Percentiles rank a stretch among this genome's conserved stretches.
phyloP scores from a whole-genome alignment of 2,329 filamentous ascomycete genomes.

The Diaporthe sp. region DNA sequence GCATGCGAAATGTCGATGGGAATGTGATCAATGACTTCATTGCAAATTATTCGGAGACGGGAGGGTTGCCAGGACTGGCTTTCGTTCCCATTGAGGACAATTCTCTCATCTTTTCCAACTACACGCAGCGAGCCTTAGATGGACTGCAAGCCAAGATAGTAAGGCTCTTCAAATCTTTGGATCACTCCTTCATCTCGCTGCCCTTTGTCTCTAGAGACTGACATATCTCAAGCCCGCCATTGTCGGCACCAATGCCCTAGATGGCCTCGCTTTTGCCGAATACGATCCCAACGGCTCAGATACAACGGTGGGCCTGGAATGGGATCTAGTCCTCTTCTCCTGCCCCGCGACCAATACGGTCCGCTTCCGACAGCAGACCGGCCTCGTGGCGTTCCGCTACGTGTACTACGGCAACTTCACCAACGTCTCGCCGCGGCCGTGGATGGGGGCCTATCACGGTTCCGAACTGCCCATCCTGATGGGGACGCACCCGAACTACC shows the following conservation, averaged over 20 bases:
- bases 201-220: background rate
- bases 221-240: conserved; percentile 37
- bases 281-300: conserved; percentile 35
- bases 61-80: conserved; percentile 40
- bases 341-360: conserved; percentile 37
- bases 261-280: conserved; percentile 39
- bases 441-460: conserved; percentile 39
- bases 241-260: conserved; percentile 40
- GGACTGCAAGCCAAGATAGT: conserved; percentile 44
- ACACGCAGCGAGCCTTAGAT: conserved; percentile 41
- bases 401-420: conserved; percentile 38
- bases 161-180: background rate
- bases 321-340: conserved; percentile 38
- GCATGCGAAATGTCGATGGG: conserved; percentile 48
- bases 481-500: conserved; percentile 40
- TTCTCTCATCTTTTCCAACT: conserved; percentile 46
- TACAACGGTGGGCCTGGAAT: conserved; percentile 27
- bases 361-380: conserved; percentile 14
- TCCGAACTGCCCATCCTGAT: conserved; percentile 43
- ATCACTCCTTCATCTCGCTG: background rate
- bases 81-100: conserved; percentile 47
- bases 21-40: conserved; percentile 46
- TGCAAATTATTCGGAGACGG: conserved; percentile 41
- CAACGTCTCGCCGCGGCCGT: conserved; percentile 37
- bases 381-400: conserved; percentile 36